These are phyloP conservation scores for Haberlea rhodopensis DNA, from an alignment of 257 asterid species.

Conservation along the genomic window DNA sequence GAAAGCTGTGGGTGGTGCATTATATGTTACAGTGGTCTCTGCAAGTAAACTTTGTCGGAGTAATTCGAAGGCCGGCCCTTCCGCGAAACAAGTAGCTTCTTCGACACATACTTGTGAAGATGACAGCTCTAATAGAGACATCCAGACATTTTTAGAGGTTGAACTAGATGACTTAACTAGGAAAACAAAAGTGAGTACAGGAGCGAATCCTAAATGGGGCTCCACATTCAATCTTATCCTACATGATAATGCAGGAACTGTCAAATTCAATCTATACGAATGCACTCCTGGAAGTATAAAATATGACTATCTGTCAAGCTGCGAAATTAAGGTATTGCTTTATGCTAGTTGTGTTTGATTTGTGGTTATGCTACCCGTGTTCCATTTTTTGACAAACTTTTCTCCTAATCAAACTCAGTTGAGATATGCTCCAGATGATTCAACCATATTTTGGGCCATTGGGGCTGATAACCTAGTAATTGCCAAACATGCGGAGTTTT, in stretches of 20 bases:
- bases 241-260: slow-evolving; percentile 69
- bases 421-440: slow-evolving; percentile 76
- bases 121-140: slow-evolving; percentile 41
- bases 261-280: slow-evolving; percentile 70
- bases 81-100: slow-evolving; percentile 41
- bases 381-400: too few relatives aligned
- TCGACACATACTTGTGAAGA: slow-evolving; percentile 37
- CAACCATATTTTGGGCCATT: slow-evolving; percentile 91
- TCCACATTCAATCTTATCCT: slow-evolving; percentile 70
- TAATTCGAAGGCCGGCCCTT: slow-evolving; percentile 42
- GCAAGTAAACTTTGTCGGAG: slow-evolving; percentile 59
- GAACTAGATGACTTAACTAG: slow-evolving; percentile 84
- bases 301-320: slow-evolving; percentile 75
- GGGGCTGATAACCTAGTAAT: slow-evolving; percentile 56
- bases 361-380: slow-evolving; percentile 4
- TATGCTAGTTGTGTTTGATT: slow-evolving; percentile 17
- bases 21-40: slow-evolving; percentile 60
- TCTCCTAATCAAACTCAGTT: slow-evolving; percentile 49
- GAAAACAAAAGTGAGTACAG: slow-evolving; percentile 58
- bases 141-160: slow-evolving; percentile 79
- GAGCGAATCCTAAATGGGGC: slow-evolving; percentile 82
- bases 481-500: slow-evolving; percentile 64
- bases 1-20: slow-evolving; percentile 75
- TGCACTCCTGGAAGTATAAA: slow-evolving; percentile 66
- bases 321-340: slow-evolving; percentile 77